Conservation (phyloP, 2,329 filamentous ascomycete genomes). For the Clarireedia hainanense region DNA sequence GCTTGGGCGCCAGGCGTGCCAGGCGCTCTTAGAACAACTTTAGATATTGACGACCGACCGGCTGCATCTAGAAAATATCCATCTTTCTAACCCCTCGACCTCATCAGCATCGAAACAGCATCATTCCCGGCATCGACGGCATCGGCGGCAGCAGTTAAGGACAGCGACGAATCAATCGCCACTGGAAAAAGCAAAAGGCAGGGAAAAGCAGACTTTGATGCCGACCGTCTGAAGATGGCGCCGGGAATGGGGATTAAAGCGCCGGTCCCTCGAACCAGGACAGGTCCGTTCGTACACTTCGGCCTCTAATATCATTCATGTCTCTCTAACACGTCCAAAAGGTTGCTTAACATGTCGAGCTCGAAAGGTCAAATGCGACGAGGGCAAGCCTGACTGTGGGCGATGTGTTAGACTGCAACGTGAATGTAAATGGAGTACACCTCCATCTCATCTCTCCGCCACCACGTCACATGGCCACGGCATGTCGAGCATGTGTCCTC, state of each 20-base stretch:
- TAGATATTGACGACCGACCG: too few relatives aligned
- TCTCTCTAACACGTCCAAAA: slow-evolving; percentile 1
- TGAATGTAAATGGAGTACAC: slow-evolving; percentile 23
- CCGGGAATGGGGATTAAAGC: slow-evolving; percentile 26
- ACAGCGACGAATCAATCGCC: not conserved
- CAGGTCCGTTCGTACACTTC: slow-evolving; percentile 16
- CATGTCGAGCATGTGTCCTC: not conserved
- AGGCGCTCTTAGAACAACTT: too few relatives aligned
- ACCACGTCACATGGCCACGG: slow-evolving; percentile 7
- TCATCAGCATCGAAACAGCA: too few relatives aligned
- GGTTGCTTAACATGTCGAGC: slow-evolving; percentile 61
- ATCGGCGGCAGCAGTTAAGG: not conserved
- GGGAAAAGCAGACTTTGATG: not conserved
- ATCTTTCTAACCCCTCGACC: too few relatives aligned
- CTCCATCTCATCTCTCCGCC: slow-evolving; percentile 5
- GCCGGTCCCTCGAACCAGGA: slow-evolving; percentile 25
- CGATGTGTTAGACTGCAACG: slow-evolving; percentile 24
- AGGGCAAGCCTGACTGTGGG: slow-evolving; percentile 56
- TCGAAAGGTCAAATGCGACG: slow-evolving; percentile 65
- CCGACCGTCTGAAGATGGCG: slow-evolving; percentile 16
- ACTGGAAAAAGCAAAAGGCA: not conserved
- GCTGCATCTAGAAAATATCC: too few relatives aligned
- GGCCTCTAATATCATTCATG: not conserved
- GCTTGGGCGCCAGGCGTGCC: too few relatives aligned
- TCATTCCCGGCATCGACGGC: too few relatives aligned